A percentile compares a stretch with the other conserved stretches of the same genome.
Conservation (phyloP, 1,139 yeast genomes). For the Pichia cactophila region DNA sequence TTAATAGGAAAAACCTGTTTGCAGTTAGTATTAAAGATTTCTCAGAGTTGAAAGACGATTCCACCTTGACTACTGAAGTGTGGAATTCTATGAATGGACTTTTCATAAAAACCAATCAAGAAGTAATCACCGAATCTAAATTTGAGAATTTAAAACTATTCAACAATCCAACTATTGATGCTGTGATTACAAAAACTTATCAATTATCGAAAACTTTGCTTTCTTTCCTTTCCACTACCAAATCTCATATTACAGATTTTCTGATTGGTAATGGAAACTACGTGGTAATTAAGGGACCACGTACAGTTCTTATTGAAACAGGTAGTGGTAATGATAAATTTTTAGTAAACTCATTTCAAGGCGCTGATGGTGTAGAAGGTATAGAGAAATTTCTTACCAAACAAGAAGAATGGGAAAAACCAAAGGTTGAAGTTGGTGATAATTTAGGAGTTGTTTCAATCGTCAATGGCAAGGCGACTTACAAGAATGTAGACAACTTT, state of each 20-base stretch:
- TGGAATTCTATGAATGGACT: constrained; percentile 11
- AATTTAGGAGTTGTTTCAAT: constrained; percentile 41
- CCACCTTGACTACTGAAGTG: constrained; percentile 4
- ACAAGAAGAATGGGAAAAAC: constrained; percentile 23
- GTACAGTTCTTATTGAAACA: constrained; percentile 44
- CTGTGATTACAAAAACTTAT: not conserved
- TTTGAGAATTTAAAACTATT: not conserved
- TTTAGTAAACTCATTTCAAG: constrained; percentile 1
- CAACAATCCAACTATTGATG: constrained; percentile 6
- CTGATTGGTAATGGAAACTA: constrained; percentile 33
- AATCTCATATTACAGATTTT: constrained; percentile 4
- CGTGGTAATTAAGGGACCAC: constrained; percentile 47
- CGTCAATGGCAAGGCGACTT: constrained; percentile 34
- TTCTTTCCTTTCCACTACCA: not conserved
- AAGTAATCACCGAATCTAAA: not conserved
- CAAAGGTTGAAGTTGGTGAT: constrained; percentile 28
- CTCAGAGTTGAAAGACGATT: constrained; percentile 19
- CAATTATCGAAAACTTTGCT: not conserved
- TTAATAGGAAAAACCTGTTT: constrained; percentile 40
- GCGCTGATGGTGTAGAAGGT: not conserved
- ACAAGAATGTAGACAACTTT: constrained; percentile 40
- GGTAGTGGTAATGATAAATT: constrained; percentile 23
- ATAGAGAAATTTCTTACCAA: constrained; percentile 22
- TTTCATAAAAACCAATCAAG: not conserved
- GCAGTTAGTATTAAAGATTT: constrained; percentile 49